Conservation (phyloP, 2,329 filamentous ascomycete genomes). For the Fusarium sp. region DNA sequence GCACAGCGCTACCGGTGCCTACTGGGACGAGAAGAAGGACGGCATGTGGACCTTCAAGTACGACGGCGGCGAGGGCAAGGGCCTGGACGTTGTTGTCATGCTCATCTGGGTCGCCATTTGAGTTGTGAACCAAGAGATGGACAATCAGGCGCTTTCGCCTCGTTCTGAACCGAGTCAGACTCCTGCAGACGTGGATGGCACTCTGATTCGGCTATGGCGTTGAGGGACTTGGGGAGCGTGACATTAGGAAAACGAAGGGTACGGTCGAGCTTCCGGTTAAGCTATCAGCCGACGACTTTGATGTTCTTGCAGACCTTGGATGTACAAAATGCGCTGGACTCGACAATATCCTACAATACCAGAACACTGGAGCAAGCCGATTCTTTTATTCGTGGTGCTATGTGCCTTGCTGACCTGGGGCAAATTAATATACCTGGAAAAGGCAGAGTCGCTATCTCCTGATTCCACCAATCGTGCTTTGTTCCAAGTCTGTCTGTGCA, state of each 20-base stretch:
- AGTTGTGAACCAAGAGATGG: conserved; percentile 14
- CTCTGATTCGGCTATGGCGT: conserved; percentile 49
- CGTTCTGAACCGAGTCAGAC: conserved; percentile 26
- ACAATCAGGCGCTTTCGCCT: conserved; percentile 16
- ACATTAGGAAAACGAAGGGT: conserved; percentile 46
- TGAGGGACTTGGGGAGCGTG: conserved; percentile 48
- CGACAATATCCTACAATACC: conserved; percentile 35
- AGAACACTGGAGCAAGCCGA: conserved; percentile 26
- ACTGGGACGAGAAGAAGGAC: conserved; percentile 92
- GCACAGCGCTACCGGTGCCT: conserved; percentile 87
- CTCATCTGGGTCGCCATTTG: conserved; percentile 83
- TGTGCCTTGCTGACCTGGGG: conserved; percentile 8
- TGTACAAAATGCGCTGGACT: conserved; percentile 47
- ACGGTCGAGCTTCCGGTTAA: conserved; percentile 45
- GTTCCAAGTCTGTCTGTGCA: no score
- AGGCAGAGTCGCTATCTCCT: background rate
- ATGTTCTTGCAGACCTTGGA: conserved; percentile 48
- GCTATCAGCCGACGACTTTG: conserved; percentile 39
- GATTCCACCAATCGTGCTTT: background rate
- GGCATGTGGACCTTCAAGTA: conserved; percentile 93
- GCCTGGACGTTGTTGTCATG: conserved; percentile 77
- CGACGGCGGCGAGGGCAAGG: conserved; percentile 75
- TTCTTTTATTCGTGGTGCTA: conserved; percentile 15
- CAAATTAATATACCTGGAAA: conserved; percentile 5
- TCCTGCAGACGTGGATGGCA: conserved; percentile 38